Conservation (phyloP, 176 grass and related monocot genomes). For the Juncus effusus region DNA sequence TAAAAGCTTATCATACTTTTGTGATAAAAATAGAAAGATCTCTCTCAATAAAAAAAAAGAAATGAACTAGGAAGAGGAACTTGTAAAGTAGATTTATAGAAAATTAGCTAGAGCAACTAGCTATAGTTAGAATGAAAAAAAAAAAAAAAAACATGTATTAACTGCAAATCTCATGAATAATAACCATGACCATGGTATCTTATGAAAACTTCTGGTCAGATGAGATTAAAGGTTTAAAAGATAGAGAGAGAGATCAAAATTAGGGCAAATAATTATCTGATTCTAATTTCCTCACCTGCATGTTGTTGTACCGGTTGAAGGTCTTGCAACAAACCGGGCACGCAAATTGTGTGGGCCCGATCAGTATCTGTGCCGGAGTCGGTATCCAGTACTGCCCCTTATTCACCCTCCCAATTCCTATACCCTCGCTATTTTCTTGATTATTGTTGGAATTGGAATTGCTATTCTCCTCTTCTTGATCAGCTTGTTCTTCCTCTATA, state of each 20-base stretch:
- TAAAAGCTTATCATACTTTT: conserved; percentile 9
- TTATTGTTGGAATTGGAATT: conserved; percentile 22
- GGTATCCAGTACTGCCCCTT: conserved; percentile 69
- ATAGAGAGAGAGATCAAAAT: background rate
- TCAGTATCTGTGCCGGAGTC: conserved; percentile 53
- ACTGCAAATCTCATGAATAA: too few relatives aligned
- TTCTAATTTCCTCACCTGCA: conserved; percentile 35
- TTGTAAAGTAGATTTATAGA: background rate
- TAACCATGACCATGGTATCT: too few relatives aligned
- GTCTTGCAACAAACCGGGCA: conserved; percentile 62
- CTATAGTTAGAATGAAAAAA: background rate
- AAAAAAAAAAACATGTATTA: background rate
- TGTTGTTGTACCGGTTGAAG: conserved; percentile 77
- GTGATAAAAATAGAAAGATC: background rate
- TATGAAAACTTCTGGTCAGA: background rate
- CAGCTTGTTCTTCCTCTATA: conserved; percentile 14
- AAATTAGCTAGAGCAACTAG: conserved; percentile 4
- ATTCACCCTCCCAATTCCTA: conserved; percentile 33
- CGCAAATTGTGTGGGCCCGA: conserved; percentile 54
- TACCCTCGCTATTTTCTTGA: conserved; percentile 18
- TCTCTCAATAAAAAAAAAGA: background rate
- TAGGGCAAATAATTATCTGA: background rate
- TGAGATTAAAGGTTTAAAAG: background rate
- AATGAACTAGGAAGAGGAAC: background rate
- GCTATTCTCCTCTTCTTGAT: conserved; percentile 8